A percentile compares a stretch with the other conserved stretches of the same genome.
Evolutionary conservation across 139 green algal genomes (phyloP).

Genomic region (Coelastrella sp.): DNA sequence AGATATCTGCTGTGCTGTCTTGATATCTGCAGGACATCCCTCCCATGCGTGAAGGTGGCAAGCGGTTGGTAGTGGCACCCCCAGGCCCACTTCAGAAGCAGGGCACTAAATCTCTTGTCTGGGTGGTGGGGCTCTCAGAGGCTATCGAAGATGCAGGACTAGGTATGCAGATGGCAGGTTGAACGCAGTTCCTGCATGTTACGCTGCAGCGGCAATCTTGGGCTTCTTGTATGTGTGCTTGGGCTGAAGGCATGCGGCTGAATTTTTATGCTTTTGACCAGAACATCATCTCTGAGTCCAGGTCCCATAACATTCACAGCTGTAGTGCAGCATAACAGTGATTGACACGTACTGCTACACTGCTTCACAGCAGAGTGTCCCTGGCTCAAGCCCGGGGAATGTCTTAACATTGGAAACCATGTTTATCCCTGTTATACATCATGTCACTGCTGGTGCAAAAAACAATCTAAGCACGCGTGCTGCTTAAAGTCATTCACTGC

Average conservation of each 20-base stretch:
- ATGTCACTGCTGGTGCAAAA: not conserved
- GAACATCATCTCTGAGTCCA: too few relatives aligned
- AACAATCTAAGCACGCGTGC: too few relatives aligned
- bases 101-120: constrained; percentile 36
- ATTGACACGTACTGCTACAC: too few relatives aligned
- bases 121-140: constrained; percentile 17
- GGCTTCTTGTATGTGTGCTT: too few relatives aligned
- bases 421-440: not conserved
- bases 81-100: constrained; percentile 43
- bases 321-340: too few relatives aligned
- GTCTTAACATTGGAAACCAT: not conserved
- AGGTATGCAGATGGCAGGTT: constrained; percentile 10
- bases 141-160: constrained; percentile 41
- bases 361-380: too few relatives aligned
- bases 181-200: too few relatives aligned
- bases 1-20: not conserved
- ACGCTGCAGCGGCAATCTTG: too few relatives aligned
- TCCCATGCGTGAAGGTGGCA: constrained; percentile 40
- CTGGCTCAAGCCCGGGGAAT: not conserved
- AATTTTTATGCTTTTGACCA: too few relatives aligned
- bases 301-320: too few relatives aligned
- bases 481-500: too few relatives aligned
- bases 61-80: constrained; percentile 26
- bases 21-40: constrained; percentile 24
- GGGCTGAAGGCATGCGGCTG: too few relatives aligned